Evolutionary conservation across 2,329 filamentous ascomycete species (phyloP), one percentile per base, ranked within the genome.

Genomic region (Alternaria dauci): DNA sequence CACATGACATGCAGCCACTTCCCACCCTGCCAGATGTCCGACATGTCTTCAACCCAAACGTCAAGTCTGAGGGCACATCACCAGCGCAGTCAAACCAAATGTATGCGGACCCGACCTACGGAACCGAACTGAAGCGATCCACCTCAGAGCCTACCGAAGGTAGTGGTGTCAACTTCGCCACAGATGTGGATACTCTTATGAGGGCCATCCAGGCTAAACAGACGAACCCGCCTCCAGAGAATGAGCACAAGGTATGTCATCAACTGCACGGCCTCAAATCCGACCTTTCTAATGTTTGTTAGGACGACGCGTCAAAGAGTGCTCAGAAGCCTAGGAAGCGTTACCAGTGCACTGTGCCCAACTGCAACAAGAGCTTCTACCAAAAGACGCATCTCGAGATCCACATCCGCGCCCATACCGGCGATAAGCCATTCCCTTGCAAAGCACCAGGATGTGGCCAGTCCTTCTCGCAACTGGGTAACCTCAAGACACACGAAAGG

Each of bases 321-420:
- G 72, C 39, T 5, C 75, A 76, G 71, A 81, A 76, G 73, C 77
- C 80, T 59, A 84, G 85, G 71, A 95, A 89, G 77, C 82, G 88
- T 71, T 93, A 94, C 76, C 81, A 86, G 18, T 99, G 95, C 79
- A 86, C 85, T 20, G 84, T 93, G 39, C 85, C 88, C 8, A 87
- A 87, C 41, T 98, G 94, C 78, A 83, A 85, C 69, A 96, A 95
- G 82, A 88, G 86, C 63, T 98, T 97, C 78, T 88, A 88, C 61
- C 94, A 98, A 75, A 96, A 94, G 80, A 97, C 94, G 1, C 94
- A 98, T 71, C 85, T 97, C 11, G 91, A 95, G 62, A 97, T 96
- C 50, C 95, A 99, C 77, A 89, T 87, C 46, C 87, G 94, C 66
- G 90, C 91, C 5, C 95, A 99, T 78, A 97, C 92, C 2, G 95